Percentiles rank a stretch among this genome's conserved stretches.
Conservation (phyloP, 495 filamentous ascomycete species). For the Penicillium ochrochloron region DNA sequence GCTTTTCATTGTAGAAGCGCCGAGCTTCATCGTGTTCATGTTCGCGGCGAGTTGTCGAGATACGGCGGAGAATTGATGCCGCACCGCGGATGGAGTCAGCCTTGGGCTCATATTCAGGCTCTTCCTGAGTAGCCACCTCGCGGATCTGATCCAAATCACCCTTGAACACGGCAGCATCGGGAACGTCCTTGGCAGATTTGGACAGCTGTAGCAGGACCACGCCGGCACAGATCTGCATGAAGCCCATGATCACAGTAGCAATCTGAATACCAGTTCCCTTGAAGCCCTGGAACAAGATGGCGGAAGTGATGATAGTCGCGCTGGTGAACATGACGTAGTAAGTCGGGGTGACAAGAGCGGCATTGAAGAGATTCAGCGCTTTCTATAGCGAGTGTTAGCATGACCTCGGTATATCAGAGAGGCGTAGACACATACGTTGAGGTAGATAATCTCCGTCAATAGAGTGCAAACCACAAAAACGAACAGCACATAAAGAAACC, state of each 20-base stretch:
- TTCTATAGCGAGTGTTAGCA: conserved; percentile 67
- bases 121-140: conserved; percentile 90
- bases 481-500: conserved; percentile 92
- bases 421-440: conserved; percentile 74
- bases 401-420: background rate
- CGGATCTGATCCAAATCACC: conserved; percentile 95
- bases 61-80: conserved; percentile 83
- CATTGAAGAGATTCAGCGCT: conserved; percentile 97
- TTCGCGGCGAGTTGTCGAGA: conserved; percentile 76
- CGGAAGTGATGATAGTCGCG: conserved; percentile 90
- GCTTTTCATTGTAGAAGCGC: conserved; percentile 76
- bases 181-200: conserved; percentile 96
- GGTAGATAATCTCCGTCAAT: conserved; percentile 88
- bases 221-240: conserved; percentile 90
- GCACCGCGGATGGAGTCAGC: conserved; percentile 94
- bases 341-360: conserved; percentile 93
- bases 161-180: conserved; percentile 88
- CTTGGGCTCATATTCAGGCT: conserved; percentile 93
- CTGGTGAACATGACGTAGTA: conserved; percentile 99
- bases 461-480: conserved; percentile 89
- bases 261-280: conserved; percentile 83
- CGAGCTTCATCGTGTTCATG: conserved; percentile 82
- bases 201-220: conserved; percentile 98
- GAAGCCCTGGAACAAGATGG: conserved; percentile 92
- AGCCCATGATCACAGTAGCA: conserved; percentile 88